A percentile compares a stretch with the other conserved stretches of the same genome.
phyloP scores from a whole-genome alignment of 2,329 filamentous ascomycete species.

The Mycosphaerella sp. region DNA sequence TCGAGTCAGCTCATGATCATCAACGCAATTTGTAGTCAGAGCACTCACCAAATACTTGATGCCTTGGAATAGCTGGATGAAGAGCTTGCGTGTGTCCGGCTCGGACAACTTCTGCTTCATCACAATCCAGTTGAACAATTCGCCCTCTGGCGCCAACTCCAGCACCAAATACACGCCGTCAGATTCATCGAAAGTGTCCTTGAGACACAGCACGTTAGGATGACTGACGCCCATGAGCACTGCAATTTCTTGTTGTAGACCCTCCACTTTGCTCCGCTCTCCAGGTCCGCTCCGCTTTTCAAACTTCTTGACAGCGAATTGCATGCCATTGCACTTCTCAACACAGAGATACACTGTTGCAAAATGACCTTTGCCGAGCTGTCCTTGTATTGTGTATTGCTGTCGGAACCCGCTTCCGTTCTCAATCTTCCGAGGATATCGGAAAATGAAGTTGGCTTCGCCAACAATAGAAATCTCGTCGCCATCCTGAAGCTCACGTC shows the following conservation, averaged over 20 bases:
- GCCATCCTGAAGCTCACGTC: slow-evolving; percentile 77
- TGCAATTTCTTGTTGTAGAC: slow-evolving; percentile 90
- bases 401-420: slow-evolving; percentile 70
- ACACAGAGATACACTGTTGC: slow-evolving; percentile 88
- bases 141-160: slow-evolving; percentile 85
- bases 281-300: slow-evolving; percentile 77
- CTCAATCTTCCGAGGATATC: slow-evolving; percentile 70
- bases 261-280: slow-evolving; percentile 75
- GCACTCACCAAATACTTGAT: slow-evolving; percentile 82
- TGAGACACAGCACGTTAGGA: slow-evolving; percentile 84
- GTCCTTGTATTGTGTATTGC: slow-evolving; percentile 77
- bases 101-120: slow-evolving; percentile 84
- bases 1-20: slow-evolving; percentile 11
- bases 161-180: slow-evolving; percentile 87
- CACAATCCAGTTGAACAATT: slow-evolving; percentile 93
- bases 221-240: slow-evolving; percentile 97
- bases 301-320: slow-evolving; percentile 92
- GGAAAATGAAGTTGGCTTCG: slow-evolving; percentile 82
- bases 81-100: slow-evolving; percentile 75
- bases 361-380: slow-evolving; percentile 91
- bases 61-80: slow-evolving; percentile 84
- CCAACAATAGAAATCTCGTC: slow-evolving; percentile 87
- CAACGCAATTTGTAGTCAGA: slow-evolving; percentile 20
- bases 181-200: slow-evolving; percentile 88
- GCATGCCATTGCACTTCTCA: slow-evolving; percentile 73